These are phyloP conservation scores for Botrytis hyacinthi DNA, from an alignment of 2,329 filamentous ascomycete genomes.

Conservation along the genomic window DNA sequence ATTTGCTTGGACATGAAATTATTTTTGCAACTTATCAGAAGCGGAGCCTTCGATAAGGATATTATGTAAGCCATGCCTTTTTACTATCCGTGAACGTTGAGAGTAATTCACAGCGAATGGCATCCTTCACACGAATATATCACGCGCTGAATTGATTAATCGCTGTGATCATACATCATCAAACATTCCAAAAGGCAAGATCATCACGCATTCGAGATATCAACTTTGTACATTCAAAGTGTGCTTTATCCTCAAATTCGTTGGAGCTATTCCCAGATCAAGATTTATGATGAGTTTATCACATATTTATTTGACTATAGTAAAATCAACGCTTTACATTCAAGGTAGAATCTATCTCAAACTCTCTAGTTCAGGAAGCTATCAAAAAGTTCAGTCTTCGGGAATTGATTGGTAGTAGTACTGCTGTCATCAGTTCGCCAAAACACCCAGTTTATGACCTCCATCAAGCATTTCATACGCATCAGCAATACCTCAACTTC, in stretches of 20 bases:
- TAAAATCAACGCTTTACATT: background rate
- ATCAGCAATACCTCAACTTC: background rate
- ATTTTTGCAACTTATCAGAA: constrained; percentile 23
- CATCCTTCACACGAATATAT: background rate
- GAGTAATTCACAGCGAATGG: background rate
- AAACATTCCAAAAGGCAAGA: background rate
- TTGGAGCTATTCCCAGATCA: background rate
- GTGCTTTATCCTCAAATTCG: background rate
- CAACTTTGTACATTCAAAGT: background rate
- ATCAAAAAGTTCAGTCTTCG: background rate
- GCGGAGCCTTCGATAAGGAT: constrained; percentile 16
- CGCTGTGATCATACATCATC: background rate
- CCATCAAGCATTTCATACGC: background rate
- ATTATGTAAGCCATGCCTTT: background rate
- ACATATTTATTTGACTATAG: background rate
- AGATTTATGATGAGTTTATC: background rate
- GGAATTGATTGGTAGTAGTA: background rate
- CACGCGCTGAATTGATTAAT: background rate
- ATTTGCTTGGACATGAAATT: constrained; percentile 14
- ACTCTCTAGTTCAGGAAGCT: background rate
- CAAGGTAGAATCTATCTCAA: background rate
- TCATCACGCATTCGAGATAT: background rate
- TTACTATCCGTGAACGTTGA: background rate
- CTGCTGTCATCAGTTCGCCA: background rate
- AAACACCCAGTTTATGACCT: too few species aligned